Base-by-base conservation (phyloP, 2,329 filamentous ascomycete species). In the Pezicula neosporulosa region DNA sequence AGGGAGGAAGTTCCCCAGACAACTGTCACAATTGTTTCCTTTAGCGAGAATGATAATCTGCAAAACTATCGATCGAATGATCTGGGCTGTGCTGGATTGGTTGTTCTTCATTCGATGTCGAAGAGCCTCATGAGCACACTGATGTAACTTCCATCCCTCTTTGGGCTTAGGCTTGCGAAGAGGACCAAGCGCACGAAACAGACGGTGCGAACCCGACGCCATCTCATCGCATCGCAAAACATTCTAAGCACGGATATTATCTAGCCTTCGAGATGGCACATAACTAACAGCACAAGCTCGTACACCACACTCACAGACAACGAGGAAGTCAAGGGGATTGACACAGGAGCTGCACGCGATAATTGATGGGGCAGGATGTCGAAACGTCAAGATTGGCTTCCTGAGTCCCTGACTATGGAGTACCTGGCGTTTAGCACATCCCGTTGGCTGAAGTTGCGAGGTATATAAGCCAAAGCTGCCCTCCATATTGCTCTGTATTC, bases 201-300 rank as follows among this genome's bases (percentile, higher is more conserved):
- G 21, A 21, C 21, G 21, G 21, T 16, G 8, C 3, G 10, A 9
- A n/a, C 6, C 37, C 37, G 15, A 19, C 12, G 9, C 37, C 15
- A 39, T 53, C 51, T 47, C 48, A 54, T 50, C 51, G 48, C 48
- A 50, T 54, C 51, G 39, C 51, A 48, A 39, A 39, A 42, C 38
- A 28, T 24, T 39, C 18, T 39, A 19, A 39, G 7, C 15, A 39
- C 37, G 2, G 7, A n/a, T 13, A 12, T 3, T 39, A 39, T 39
- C 37, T 39, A 39, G 37, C 28, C 28, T 12, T 9, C 28, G 9
- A 30, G 28, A 30, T 30, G 28, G 28, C 28, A 30, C 28, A 30
- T 30, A 9, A 30, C 28, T 42, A 24, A 42, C 38, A 19, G 16
- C 38, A 10, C n/a, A 39, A n/a, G 37, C 15, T 39, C 15, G 15